Percentiles rank a stretch among this genome's conserved stretches.
Conservation (phyloP, 2,329 filamentous ascomycete genomes). For the Xylaria sp. region DNA sequence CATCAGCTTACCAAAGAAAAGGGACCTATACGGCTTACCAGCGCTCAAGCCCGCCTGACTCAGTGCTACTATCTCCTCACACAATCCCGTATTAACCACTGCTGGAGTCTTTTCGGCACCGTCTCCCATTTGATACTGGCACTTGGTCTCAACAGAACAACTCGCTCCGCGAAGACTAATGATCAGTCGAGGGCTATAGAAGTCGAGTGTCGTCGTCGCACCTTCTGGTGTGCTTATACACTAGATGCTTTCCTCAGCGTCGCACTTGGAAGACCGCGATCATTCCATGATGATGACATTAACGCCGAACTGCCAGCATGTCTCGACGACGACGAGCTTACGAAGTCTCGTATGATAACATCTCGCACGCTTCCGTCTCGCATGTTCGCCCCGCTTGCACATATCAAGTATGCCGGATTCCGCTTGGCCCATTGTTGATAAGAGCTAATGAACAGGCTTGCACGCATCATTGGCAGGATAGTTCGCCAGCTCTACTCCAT, state of each 20-base stretch:
- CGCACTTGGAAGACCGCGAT: conserved; percentile 8
- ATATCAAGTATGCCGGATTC: conserved; percentile 41
- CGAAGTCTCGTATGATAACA: neutral
- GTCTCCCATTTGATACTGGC: conserved; percentile 46
- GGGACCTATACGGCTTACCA: conserved; percentile 39
- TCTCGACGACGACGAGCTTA: conserved; percentile 5
- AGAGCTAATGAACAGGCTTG: conserved; percentile 4
- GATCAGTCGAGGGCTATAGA: conserved; percentile 43
- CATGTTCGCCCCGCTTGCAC: conserved; percentile 46
- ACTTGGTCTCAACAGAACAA: conserved; percentile 49
- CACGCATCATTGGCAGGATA: conserved; percentile 44
- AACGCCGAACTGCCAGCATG: conserved; percentile 2
- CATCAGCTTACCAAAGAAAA: conserved; percentile 37
- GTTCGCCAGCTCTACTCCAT: conserved; percentile 46
- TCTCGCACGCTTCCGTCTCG: conserved; percentile 31
- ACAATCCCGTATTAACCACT: conserved; percentile 53
- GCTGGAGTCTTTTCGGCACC: conserved; percentile 54
- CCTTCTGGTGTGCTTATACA: conserved; percentile 36
- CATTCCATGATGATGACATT: conserved; percentile 22
- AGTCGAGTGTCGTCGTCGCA: conserved; percentile 47
- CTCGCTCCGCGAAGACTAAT: conserved; percentile 29
- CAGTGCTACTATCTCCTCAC: conserved; percentile 53
- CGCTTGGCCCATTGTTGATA: neutral
- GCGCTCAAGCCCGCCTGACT: conserved; percentile 41
- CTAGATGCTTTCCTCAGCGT: conserved; percentile 8